These are phyloP conservation scores for Purshia tridentata DNA, from an alignment of 306 rosid species.

Conservation along the genomic window DNA sequence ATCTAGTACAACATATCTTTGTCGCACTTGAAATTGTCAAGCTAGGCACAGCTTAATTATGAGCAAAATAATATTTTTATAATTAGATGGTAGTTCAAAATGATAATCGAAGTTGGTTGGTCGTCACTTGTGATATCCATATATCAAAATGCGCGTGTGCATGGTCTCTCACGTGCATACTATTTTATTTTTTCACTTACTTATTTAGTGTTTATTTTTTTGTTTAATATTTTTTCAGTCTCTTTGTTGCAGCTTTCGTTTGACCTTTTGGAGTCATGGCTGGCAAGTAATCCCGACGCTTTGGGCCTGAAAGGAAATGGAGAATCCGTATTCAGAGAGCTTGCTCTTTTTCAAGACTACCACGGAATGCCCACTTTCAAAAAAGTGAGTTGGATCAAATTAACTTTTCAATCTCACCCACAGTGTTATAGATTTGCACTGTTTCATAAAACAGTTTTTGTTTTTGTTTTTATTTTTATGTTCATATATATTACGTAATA, in stretches of 20 bases:
- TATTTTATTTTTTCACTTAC: not conserved
- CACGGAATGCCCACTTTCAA: conserved; percentile 78
- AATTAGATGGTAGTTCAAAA: not conserved
- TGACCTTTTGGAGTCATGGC: conserved; percentile 69
- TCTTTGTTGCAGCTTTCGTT: conserved; percentile 58
- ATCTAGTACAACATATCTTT: not conserved
- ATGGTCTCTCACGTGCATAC: not conserved
- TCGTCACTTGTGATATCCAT: no score
- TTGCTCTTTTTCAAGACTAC: conserved; percentile 90
- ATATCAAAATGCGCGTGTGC: not conserved
- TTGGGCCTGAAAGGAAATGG: conserved; percentile 57
- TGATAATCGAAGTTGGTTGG: not conserved
- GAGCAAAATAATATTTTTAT: not conserved
- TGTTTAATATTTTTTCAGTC: not conserved
- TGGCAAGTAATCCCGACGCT: conserved; percentile 47
- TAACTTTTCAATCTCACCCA: no score
- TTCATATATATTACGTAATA: not conserved
- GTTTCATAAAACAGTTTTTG: no score
- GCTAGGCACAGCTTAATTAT: not conserved
- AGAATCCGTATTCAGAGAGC: conserved; percentile 57
- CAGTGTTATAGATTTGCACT: no score
- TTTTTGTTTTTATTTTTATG: no score
- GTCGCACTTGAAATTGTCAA: not conserved
- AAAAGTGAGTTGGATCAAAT: conserved; percentile 33
- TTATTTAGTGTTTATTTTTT: not conserved